A percentile compares a stretch with the other conserved stretches of the same genome.
These are phyloP conservation scores for Aciculoconidium aculeatum DNA, from an alignment of 805 yeast genomes.

Conservation along the genomic window DNA sequence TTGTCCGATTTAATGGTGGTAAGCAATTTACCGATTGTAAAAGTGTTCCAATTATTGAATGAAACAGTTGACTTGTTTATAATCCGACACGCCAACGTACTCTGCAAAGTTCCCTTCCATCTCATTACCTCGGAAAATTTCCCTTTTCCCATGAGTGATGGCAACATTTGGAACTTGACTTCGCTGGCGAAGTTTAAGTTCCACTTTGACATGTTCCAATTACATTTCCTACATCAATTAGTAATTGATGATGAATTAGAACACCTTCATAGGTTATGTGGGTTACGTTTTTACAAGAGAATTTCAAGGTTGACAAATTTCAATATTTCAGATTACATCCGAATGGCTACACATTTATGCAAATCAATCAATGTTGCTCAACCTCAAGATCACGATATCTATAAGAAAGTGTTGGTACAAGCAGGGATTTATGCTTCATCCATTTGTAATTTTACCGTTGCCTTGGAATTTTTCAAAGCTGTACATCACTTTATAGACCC, in stretches of 20 bases:
- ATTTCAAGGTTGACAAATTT: slow-evolving; percentile 11
- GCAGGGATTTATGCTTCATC: slow-evolving; percentile 43
- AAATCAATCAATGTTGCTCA: slow-evolving; percentile 28
- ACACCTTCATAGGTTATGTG: slow-evolving; percentile 34
- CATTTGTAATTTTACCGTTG: slow-evolving; percentile 35
- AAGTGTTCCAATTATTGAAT: slow-evolving; percentile 26
- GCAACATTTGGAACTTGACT: slow-evolving; percentile 29
- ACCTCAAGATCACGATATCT: slow-evolving; percentile 30
- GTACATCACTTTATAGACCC: slow-evolving; percentile 24
- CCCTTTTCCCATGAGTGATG: slow-evolving; percentile 24
- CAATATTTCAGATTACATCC: slow-evolving; percentile 20
- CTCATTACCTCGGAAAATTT: slow-evolving; percentile 20
- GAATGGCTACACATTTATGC: slow-evolving; percentile 36
- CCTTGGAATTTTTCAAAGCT: slow-evolving; percentile 34
- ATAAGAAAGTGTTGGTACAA: slow-evolving; percentile 31
- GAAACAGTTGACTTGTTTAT: slow-evolving; percentile 27
- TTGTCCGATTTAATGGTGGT: slow-evolving; percentile 35
- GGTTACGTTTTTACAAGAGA: slow-evolving; percentile 32
- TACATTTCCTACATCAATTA: slow-evolving; percentile 23
- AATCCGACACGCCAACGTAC: slow-evolving; percentile 34
- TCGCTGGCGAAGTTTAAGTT: slow-evolving; percentile 32
- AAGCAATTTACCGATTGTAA: slow-evolving; percentile 25
- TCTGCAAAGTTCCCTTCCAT: slow-evolving; percentile 45
- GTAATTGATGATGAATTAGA: slow-evolving; percentile 19
- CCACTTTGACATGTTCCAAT: slow-evolving; percentile 36